phyloP scores from a whole-genome alignment of 202 grass and related monocot genomes.

The Alloteropsis angusta region DNA sequence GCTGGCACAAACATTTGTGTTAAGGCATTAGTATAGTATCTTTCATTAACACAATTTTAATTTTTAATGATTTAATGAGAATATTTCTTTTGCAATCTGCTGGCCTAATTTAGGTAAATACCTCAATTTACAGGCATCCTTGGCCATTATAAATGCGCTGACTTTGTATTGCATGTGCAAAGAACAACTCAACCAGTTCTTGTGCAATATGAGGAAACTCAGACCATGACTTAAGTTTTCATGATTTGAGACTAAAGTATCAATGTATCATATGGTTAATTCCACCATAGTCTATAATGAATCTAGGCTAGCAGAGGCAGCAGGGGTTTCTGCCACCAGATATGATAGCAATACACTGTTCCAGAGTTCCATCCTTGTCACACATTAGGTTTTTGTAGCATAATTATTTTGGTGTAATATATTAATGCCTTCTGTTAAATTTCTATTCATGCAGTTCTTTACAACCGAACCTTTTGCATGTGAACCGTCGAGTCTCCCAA shows the following conservation, averaged over 20 bases:
- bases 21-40: not conserved
- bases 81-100: slow-evolving; percentile 1
- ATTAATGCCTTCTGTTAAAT: not conserved
- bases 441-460: slow-evolving; percentile 60
- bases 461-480: slow-evolving; percentile 83
- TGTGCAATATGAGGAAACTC: not conserved
- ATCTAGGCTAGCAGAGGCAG: slow-evolving; percentile 12
- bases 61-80: not conserved
- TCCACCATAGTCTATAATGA: not conserved
- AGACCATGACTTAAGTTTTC: not conserved
- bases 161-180: slow-evolving; percentile 4
- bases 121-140: not conserved
- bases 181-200: not conserved
- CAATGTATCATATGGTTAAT: slow-evolving; percentile 2
- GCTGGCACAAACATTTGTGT: not conserved
- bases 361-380: not conserved
- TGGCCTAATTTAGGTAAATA: not conserved
- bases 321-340: not conserved
- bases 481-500: slow-evolving; percentile 58
- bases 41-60: not conserved
- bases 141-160: not conserved
- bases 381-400: not conserved
- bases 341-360: not conserved
- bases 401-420: not conserved
- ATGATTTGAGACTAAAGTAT: not conserved